Conservation (phyloP, 306 rosid species). For the Corylus americana region DNA sequence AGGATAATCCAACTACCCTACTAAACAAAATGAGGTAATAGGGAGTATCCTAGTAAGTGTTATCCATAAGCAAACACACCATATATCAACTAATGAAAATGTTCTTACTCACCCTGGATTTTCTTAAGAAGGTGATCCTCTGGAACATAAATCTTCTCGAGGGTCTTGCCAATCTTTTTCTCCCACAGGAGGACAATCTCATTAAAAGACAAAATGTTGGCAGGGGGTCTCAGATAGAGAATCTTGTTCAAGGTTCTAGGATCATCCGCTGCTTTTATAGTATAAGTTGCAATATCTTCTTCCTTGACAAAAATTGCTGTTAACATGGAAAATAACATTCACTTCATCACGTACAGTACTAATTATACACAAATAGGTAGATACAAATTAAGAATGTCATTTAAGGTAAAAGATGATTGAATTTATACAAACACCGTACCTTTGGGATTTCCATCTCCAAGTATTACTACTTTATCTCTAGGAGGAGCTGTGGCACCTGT, state of each 20-base stretch:
- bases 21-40: neutral
- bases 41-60: too few relatives aligned
- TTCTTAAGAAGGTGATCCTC: slow-evolving; percentile 47
- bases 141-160: slow-evolving; percentile 30
- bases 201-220: slow-evolving; percentile 35
- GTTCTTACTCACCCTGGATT: slow-evolving; percentile 33
- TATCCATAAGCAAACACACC: neutral
- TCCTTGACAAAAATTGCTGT: slow-evolving; percentile 39
- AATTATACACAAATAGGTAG: too few relatives aligned
- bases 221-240: slow-evolving; percentile 37
- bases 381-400: too few relatives aligned
- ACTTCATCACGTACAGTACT: neutral
- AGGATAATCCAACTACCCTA: neutral
- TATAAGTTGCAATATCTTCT: slow-evolving; percentile 34
- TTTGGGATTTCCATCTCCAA: slow-evolving; percentile 53
- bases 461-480: slow-evolving; percentile 35
- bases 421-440: slow-evolving; percentile 6
- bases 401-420: neutral
- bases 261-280: slow-evolving; percentile 40
- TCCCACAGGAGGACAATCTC: slow-evolving; percentile 46
- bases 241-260: slow-evolving; percentile 46
- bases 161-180: slow-evolving; percentile 42
- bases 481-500: slow-evolving; percentile 38
- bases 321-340: neutral
- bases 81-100: neutral